Evolutionary conservation across 2,329 filamentous ascomycete genomes (phyloP).

Genomic region (Nannizziopsis barbatae): DNA sequence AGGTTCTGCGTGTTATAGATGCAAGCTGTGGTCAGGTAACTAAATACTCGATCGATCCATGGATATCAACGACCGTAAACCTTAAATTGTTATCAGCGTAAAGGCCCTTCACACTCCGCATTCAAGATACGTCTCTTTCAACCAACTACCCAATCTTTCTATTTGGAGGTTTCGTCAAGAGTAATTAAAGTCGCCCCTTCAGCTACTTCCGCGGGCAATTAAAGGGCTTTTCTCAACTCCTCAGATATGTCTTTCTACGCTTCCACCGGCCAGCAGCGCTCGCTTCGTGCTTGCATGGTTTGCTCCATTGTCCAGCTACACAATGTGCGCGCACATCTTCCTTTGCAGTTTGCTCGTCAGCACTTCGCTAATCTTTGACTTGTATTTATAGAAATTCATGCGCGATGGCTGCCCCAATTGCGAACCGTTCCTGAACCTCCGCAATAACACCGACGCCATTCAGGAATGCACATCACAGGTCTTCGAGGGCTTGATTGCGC

Average conservation of each 20-base stretch:
- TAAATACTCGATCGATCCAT: too few species aligned
- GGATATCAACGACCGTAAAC: too few species aligned
- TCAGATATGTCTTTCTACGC: constrained; percentile 47
- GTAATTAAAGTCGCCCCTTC: background rate
- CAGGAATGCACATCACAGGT: constrained; percentile 91
- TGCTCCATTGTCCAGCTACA: constrained; percentile 88
- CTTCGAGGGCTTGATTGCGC: constrained; percentile 81
- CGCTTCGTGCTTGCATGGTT: constrained; percentile 94
- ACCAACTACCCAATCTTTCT: too few species aligned
- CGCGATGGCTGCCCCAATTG: constrained; percentile 91
- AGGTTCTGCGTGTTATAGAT: too few species aligned
- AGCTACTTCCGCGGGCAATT: background rate
- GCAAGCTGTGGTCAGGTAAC: too few species aligned
- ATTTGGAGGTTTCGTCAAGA: background rate
- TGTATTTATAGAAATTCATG: constrained; percentile 58
- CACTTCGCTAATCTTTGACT: constrained; percentile 12
- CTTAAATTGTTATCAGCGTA: too few species aligned
- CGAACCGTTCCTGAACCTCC: constrained; percentile 78
- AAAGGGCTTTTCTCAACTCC: background rate
- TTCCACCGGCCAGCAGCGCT: constrained; percentile 63
- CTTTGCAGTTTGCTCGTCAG: constrained; percentile 10
- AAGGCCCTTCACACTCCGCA: too few species aligned
- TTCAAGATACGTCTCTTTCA: too few species aligned
- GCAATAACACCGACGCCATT: constrained; percentile 66
- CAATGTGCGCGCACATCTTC: constrained; percentile 40